Conservation (phyloP, 805 yeast species). For the Spathaspora passalidarum region DNA sequence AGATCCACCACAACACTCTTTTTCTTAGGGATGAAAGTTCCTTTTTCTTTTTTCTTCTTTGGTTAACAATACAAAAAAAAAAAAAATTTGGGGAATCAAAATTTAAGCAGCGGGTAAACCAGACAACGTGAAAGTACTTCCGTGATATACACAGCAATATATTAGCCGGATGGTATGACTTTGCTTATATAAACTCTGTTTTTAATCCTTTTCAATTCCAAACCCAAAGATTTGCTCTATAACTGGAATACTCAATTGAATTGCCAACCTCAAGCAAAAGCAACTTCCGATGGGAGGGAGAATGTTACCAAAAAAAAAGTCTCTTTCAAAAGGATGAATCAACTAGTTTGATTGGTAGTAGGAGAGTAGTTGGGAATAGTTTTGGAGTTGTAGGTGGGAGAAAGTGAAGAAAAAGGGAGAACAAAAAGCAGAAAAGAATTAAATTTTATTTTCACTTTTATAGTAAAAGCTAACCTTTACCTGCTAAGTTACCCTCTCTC, state of each 20-base stretch:
- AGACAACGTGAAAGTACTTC: background rate
- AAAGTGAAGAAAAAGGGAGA: conserved; percentile 1
- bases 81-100: background rate
- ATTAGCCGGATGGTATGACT: too few species aligned
- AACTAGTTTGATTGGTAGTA: background rate
- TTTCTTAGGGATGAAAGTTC: background rate
- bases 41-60: background rate
- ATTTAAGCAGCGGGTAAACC: background rate
- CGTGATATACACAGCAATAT: too few species aligned
- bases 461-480: background rate
- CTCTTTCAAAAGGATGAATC: background rate
- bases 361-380: background rate
- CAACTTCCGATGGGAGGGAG: background rate
- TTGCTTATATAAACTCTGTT: too few species aligned
- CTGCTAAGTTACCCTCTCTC: background rate
- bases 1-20: background rate
- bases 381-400: background rate
- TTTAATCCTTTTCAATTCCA: too few species aligned
- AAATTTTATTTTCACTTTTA: conserved; percentile 1
- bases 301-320: background rate
- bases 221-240: background rate
- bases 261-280: background rate
- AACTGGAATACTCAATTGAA: background rate
- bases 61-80: background rate
- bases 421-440: background rate